phyloP scores from a whole-genome alignment of 108 stramenopile genomes.

The Cyclotella kingstonii region DNA sequence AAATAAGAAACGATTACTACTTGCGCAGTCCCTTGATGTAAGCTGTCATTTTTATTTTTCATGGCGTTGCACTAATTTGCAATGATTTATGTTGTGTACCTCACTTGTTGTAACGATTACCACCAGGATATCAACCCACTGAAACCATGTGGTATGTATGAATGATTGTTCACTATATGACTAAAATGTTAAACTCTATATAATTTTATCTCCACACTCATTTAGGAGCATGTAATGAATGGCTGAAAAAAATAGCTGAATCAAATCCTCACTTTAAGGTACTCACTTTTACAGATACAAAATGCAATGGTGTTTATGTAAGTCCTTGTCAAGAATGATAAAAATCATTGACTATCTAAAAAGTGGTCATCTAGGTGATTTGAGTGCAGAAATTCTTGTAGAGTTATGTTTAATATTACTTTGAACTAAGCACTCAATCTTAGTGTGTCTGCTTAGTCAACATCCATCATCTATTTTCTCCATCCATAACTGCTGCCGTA shows the following conservation, averaged over 20 bases:
- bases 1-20: slow-evolving; percentile 28
- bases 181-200: not conserved
- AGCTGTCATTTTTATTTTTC: not conserved
- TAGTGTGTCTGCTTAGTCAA: too few relatives aligned
- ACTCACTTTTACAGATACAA: slow-evolving; percentile 90
- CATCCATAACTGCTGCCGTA: too few relatives aligned
- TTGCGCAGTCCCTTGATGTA: slow-evolving; percentile 31
- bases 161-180: too few relatives aligned
- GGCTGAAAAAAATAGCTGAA: slow-evolving; percentile 97
- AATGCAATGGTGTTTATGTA: slow-evolving; percentile 86
- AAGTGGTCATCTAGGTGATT: too few relatives aligned
- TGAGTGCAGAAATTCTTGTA: too few relatives aligned
- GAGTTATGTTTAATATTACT: too few relatives aligned
- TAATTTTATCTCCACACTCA: not conserved
- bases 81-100: too few relatives aligned
- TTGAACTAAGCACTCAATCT: too few relatives aligned
- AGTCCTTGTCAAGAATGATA: slow-evolving; percentile 60
- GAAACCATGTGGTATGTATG: slow-evolving; percentile 89
- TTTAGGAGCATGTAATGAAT: slow-evolving; percentile 86
- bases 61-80: not conserved
- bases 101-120: not conserved
- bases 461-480: too few relatives aligned
- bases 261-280: slow-evolving; percentile 94
- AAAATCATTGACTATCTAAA: too few relatives aligned
- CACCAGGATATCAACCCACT: slow-evolving; percentile 86